phyloP scores from a whole-genome alignment of 257 asterid genomes.

The Jaltomata sinuosa region DNA sequence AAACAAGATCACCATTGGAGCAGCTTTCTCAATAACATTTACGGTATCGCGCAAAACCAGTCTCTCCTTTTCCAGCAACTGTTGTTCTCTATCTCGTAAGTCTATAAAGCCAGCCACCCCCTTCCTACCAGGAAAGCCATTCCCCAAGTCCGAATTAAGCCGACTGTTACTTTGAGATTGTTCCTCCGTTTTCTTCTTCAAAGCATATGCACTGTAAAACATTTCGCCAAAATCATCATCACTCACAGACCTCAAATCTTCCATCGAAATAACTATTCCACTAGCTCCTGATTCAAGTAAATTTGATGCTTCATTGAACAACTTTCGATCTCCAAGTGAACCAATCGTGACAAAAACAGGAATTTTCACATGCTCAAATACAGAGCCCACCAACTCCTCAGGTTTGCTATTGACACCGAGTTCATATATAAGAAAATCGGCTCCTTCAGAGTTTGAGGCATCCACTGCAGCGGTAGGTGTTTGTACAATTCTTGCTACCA shows the following conservation, averaged over 20 bases:
- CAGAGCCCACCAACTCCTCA: conserved; percentile 46
- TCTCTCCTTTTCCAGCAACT: conserved; percentile 57
- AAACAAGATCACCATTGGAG: conserved; percentile 90
- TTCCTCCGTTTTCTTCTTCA: conserved; percentile 24
- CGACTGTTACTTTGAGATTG: conserved; percentile 17
- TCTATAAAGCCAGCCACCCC: conserved; percentile 43
- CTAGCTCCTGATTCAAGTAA: conserved; percentile 60
- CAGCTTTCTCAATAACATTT: conserved; percentile 55
- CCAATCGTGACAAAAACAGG: conserved; percentile 59
- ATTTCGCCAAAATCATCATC: conserved; percentile 39
- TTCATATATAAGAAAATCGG: conserved; percentile 73
- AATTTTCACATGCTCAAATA: conserved; percentile 45
- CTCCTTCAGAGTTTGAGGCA: conserved; percentile 85
- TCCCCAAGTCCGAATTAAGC: conserved; percentile 21
- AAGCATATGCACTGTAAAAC: conserved; percentile 18
- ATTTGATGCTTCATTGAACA: conserved; percentile 21
- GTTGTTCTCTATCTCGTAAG: conserved; percentile 56
- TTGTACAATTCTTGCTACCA: conserved; percentile 77
- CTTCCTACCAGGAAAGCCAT: conserved; percentile 58
- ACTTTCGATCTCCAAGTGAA: conserved; percentile 29
- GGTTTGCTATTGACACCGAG: conserved; percentile 15
- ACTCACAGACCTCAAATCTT: conserved; percentile 37
- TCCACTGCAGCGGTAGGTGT: conserved; percentile 62
- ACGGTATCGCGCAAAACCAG: conserved; percentile 55
- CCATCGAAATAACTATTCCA: conserved; percentile 69